Percentiles rank a stretch among this genome's conserved stretches.
phyloP scores from a whole-genome alignment of 169 alveolate species.

The Plasmodium adleri region DNA sequence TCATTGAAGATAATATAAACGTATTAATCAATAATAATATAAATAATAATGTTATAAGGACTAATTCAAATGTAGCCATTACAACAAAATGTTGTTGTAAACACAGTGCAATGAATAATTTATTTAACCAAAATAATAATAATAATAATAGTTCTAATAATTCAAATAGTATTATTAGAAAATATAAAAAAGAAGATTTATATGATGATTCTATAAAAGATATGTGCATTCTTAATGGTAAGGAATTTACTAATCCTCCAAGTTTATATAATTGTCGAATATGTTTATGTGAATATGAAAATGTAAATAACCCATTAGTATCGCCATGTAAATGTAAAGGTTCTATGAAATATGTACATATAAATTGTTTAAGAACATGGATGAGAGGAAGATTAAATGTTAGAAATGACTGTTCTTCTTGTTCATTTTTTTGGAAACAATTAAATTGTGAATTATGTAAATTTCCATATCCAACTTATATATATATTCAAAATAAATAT shows the following conservation, averaged over 20 bases:
- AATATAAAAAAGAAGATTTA: background rate
- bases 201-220: background rate
- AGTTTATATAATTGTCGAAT: constrained; percentile 88
- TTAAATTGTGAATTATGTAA: constrained; percentile 96
- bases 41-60: too few relatives aligned
- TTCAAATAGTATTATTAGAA: background rate
- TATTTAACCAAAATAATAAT: too few relatives aligned
- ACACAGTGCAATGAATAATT: too few relatives aligned
- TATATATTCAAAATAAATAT: constrained; percentile 80
- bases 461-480: constrained; percentile 88
- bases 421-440: constrained; percentile 90
- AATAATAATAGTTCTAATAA: too few relatives aligned
- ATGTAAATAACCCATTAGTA: constrained; percentile 92
- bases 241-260: constrained; percentile 12
- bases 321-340: constrained; percentile 98
- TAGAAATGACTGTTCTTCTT: constrained; percentile 77
- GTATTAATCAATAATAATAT: too few relatives aligned
- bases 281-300: constrained; percentile 91
- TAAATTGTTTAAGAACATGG: constrained; percentile 95
- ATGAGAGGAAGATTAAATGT: constrained; percentile 89
- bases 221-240: background rate
- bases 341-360: constrained; percentile 95
- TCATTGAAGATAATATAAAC: too few relatives aligned
- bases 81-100: too few relatives aligned
- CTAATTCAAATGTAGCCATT: too few relatives aligned